Evolutionary conservation across 1,284 basidiomycete genomes (phyloP), one percentile per base, ranked within the genome.

Genomic region (Vanrija pseudolonga): DNA sequence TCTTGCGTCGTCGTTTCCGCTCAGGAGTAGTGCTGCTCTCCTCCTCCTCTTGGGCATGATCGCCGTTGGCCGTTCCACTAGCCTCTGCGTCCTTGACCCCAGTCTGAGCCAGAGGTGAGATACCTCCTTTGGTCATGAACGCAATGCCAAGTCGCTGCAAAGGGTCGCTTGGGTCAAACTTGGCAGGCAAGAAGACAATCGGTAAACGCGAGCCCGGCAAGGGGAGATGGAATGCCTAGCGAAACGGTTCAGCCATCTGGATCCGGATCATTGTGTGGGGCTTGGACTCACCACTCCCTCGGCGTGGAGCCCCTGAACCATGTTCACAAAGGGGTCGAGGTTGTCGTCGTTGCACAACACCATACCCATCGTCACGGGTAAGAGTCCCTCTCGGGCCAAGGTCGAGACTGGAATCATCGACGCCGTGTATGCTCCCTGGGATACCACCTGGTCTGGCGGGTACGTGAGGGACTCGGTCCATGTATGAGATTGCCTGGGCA

Each of bases 391-490:
- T 20, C 69, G 59, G 7, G 71, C 72, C 17, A 74, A 61, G 19
- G 71, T 69, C 7, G 72, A 66, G 14, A 74, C 72, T 15, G 72
- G 71, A 9, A 72, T 73, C 71, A 74, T 72, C 20, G 69, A 63
- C 23, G 65, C 63, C 2, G 69, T 71, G 52, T 47, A 66, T 14
- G 12, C 32, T 39, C 50, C 59, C 24, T 65, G 62, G n/a, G 52
- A 52, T 37, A 55, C 11, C 19, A 51, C 44, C 5, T 53, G 49
- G 1, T 47, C 56, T 0, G 58, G 42, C 1, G 72, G 72, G 53
- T 73, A 70, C 6, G 60, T 50, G 14, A 74, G 55, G 6, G 51
- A 55, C 4, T 61, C 39, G 3, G 63, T 52, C 72, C 72, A 74
- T 1, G 52, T 55, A 12, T 71, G 60, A 1, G 71, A 69, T 66